Percentiles rank a stretch among this genome's conserved stretches.
Evolutionary conservation across 495 filamentous ascomycete species (phyloP).

Genomic region (Parachaetomium inaequale): DNA sequence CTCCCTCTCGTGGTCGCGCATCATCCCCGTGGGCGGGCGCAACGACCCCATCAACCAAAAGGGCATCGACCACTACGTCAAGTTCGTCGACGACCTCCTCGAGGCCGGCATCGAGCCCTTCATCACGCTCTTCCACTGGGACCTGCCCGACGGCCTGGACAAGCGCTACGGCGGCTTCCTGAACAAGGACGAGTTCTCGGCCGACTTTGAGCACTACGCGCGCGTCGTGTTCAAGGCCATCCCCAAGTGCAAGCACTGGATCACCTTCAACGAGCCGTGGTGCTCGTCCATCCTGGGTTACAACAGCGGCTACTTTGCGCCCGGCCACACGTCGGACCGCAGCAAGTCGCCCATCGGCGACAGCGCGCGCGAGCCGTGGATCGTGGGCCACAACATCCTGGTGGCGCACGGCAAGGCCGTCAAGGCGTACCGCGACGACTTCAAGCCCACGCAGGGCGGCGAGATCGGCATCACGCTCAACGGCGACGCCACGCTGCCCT

Average conservation of each 20-base stretch:
- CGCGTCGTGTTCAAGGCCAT: slow-evolving; percentile 55
- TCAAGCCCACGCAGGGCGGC: slow-evolving; percentile 56
- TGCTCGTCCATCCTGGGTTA: slow-evolving; percentile 60
- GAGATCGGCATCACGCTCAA: slow-evolving; percentile 63
- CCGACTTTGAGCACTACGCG: slow-evolving; percentile 60
- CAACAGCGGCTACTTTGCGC: slow-evolving; percentile 57
- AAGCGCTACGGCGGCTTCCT: slow-evolving; percentile 60
- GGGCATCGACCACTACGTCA: slow-evolving; percentile 57
- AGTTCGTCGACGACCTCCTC: slow-evolving; percentile 58
- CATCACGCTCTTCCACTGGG: slow-evolving; percentile 65
- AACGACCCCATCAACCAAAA: slow-evolving; percentile 59
- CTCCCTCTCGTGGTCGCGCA: slow-evolving; percentile 70
- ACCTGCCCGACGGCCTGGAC: slow-evolving; percentile 57
- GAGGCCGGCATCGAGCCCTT: slow-evolving; percentile 57
- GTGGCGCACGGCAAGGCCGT: slow-evolving; percentile 58
- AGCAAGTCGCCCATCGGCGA: slow-evolving; percentile 53
- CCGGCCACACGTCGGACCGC: slow-evolving; percentile 57
- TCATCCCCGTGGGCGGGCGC: slow-evolving; percentile 64
- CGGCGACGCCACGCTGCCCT: slow-evolving; percentile 57
- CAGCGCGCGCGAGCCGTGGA: slow-evolving; percentile 56
- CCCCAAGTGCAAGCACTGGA: slow-evolving; percentile 60
- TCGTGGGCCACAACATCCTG: slow-evolving; percentile 59
- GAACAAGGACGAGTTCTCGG: slow-evolving; percentile 56
- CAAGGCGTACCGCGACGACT: slow-evolving; percentile 65
- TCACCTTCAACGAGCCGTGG: slow-evolving; percentile 66